A percentile compares a stretch with the other conserved stretches of the same genome.
These are phyloP conservation scores for Annona cherimola DNA, from an alignment of 164 flowering plant species.

Conservation along the genomic window DNA sequence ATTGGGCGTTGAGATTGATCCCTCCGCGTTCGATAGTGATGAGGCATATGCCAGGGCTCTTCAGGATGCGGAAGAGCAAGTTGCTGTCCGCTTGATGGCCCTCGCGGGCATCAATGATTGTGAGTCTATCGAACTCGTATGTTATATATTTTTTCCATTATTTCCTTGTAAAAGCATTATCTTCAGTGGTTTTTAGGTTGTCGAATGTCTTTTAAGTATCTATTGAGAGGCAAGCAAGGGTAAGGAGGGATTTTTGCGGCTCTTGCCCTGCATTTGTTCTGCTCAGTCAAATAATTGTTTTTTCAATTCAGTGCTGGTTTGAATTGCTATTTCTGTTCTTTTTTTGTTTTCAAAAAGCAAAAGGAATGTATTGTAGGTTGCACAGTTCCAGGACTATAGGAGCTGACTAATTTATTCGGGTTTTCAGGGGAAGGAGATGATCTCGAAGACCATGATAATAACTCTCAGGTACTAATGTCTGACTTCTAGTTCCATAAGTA, in stretches of 20 bases:
- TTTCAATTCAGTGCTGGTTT: too few relatives aligned
- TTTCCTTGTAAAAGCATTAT: too few relatives aligned
- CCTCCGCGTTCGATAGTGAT: slow-evolving; percentile 52
- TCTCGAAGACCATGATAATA: slow-evolving; percentile 20
- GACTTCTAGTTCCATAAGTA: background rate
- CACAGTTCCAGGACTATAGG: too few relatives aligned
- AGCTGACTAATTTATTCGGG: background rate
- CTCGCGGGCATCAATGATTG: slow-evolving; percentile 30
- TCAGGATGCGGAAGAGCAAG: slow-evolving; percentile 33
- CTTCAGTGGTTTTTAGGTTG: too few relatives aligned
- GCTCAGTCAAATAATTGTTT: too few relatives aligned
- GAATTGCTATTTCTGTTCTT: too few relatives aligned
- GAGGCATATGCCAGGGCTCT: slow-evolving; percentile 85
- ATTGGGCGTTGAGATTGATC: slow-evolving; percentile 38
- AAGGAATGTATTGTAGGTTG: too few relatives aligned
- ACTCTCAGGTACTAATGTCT: slow-evolving; percentile 24
- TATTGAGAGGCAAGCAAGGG: too few relatives aligned
- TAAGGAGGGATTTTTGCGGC: too few relatives aligned
- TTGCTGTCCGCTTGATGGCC: slow-evolving; percentile 28
- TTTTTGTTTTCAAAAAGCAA: too few relatives aligned
- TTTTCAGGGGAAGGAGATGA: slow-evolving; percentile 20
- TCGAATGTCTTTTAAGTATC: too few relatives aligned
- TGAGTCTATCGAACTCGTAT: slow-evolving; percentile 5
- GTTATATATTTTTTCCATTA: background rate
- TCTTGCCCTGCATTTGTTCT: too few relatives aligned